These are phyloP conservation scores for Termitomyces titanicus DNA, from an alignment of 768 basidiomycete genomes.

Conservation along the genomic window DNA sequence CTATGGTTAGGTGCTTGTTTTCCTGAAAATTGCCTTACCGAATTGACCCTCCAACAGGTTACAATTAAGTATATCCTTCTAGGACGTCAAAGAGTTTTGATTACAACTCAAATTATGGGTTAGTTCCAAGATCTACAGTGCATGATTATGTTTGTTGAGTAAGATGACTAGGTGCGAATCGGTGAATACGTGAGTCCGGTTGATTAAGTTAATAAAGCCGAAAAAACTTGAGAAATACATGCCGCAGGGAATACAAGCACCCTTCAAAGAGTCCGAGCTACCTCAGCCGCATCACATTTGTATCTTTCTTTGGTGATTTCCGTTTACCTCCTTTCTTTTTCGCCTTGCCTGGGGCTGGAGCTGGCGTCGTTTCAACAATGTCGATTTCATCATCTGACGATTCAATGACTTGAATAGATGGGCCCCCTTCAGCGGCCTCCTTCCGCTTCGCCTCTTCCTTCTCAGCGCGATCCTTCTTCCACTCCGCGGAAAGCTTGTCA, in stretches of 20 bases:
- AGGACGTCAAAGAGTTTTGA: too few relatives aligned
- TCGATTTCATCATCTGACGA: slow-evolving; percentile 42
- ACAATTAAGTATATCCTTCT: too few relatives aligned
- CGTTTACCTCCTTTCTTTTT: slow-evolving; percentile 11
- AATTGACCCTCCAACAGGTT: too few relatives aligned
- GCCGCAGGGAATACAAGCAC: background rate
- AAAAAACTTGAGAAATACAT: background rate
- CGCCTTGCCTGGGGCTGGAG: slow-evolving; percentile 8
- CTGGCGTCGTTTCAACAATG: slow-evolving; percentile 31
- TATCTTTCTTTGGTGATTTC: slow-evolving; percentile 7
- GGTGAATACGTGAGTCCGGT: slow-evolving; percentile 3
- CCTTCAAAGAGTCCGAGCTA: background rate
- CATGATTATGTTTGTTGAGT: slow-evolving; percentile 5
- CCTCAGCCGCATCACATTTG: slow-evolving; percentile 8
- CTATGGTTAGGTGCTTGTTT: too few relatives aligned
- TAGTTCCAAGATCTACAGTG: slow-evolving; percentile 9
- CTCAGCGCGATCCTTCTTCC: slow-evolving; percentile 42
- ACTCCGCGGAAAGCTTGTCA: slow-evolving; percentile 44
- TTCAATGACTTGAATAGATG: slow-evolving; percentile 19
- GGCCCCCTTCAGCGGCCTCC: slow-evolving; percentile 24
- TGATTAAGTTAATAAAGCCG: slow-evolving; percentile 1
- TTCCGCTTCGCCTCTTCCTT: slow-evolving; percentile 36
- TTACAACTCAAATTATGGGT: background rate
- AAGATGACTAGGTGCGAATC: background rate
- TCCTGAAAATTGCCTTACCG: too few relatives aligned